Conservation (phyloP, 2,329 filamentous ascomycete species). For the Blastomyces percursus region DNA sequence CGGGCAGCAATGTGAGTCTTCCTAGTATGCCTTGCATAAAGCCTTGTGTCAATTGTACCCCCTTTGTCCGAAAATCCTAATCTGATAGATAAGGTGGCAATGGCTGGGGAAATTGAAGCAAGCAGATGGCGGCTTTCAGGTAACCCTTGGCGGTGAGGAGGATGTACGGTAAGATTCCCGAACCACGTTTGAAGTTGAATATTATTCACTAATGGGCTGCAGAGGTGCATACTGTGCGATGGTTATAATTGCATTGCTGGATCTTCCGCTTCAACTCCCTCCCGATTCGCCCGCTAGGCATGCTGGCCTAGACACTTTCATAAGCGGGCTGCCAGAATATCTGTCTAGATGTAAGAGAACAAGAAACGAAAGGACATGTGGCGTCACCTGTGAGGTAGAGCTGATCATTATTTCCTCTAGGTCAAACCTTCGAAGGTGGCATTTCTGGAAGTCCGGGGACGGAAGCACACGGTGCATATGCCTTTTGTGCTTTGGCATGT, state of each 20-base stretch:
- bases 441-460: conserved; percentile 74
- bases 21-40: background rate
- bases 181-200: background rate
- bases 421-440: conserved; percentile 90
- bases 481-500: conserved; percentile 85
- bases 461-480: conserved; percentile 93
- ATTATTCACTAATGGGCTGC: conserved; percentile 11
- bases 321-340: conserved; percentile 66
- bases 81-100: conserved; percentile 50
- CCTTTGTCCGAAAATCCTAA: conserved; percentile 3
- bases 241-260: conserved; percentile 70
- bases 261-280: conserved; percentile 70
- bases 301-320: conserved; percentile 54
- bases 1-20: conserved; percentile 55
- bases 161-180: conserved; percentile 61
- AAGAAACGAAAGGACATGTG: conserved; percentile 5
- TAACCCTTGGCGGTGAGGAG: conserved; percentile 77
- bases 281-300: conserved; percentile 57
- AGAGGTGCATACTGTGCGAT: conserved; percentile 88
- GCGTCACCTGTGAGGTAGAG: conserved; percentile 4
- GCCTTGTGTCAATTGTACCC: background rate
- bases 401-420: conserved; percentile 31
- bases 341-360: conserved; percentile 62
- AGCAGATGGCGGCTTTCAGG: conserved; percentile 75
- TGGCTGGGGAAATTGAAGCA: conserved; percentile 85